These are phyloP conservation scores for Begonia peltatifolia DNA, from an alignment of 306 rosid species.

Conservation along the genomic window DNA sequence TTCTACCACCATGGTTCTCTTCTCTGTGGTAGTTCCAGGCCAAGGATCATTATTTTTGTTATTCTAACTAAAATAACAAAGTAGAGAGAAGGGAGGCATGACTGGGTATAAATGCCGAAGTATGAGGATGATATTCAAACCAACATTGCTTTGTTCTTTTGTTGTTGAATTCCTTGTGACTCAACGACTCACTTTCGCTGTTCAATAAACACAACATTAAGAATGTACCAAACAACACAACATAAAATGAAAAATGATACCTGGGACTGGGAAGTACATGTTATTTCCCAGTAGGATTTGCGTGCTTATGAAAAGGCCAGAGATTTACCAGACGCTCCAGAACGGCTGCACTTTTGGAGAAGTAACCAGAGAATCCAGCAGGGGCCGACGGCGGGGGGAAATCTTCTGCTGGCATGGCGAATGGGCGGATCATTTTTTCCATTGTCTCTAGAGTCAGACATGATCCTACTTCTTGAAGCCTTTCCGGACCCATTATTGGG, in stretches of 20 bases:
- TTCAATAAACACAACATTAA: constrained; percentile 3
- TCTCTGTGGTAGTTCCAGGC: too few species aligned
- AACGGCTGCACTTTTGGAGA: constrained; percentile 61
- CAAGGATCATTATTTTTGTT: too few species aligned
- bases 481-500: constrained; percentile 91
- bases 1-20: too few species aligned
- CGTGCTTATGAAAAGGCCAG: constrained; percentile 83
- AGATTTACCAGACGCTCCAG: constrained; percentile 92
- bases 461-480: constrained; percentile 78
- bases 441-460: constrained; percentile 72
- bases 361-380: constrained; percentile 81
- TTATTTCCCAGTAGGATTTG: constrained; percentile 37
- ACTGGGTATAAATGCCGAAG: too few species aligned
- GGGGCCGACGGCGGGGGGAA: constrained; percentile 86
- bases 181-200: constrained; percentile 17
- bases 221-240: background rate
- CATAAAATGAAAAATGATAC: background rate
- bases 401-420: constrained; percentile 99
- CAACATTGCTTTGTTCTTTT: background rate
- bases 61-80: too few species aligned
- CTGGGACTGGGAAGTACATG: background rate
- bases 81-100: too few species aligned
- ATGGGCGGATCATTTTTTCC: constrained; percentile 89
- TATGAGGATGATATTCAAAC: too few species aligned
- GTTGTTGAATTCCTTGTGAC: background rate